A percentile compares a stretch with the other conserved stretches of the same genome.
These are phyloP conservation scores for Penicillium sclerotigenum DNA, from an alignment of 2,329 filamentous ascomycete species.

Conservation along the genomic window DNA sequence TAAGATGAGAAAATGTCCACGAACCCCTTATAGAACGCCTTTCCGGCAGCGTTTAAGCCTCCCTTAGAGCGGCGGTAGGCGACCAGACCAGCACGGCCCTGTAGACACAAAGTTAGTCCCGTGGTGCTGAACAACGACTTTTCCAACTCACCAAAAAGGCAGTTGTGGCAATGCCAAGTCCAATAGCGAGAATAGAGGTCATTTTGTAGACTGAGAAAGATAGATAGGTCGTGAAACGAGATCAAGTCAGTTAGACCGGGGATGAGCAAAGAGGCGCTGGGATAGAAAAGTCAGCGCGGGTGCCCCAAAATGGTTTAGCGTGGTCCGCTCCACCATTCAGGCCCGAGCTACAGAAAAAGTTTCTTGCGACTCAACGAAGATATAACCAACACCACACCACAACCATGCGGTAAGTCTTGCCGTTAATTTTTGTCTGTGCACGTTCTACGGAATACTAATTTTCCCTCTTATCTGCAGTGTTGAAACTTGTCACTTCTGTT, in stretches of 20 bases:
- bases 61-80: conserved; percentile 75
- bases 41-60: conserved; percentile 71
- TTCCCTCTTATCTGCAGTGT: conserved; percentile 28
- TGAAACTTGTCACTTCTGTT: conserved; percentile 71
- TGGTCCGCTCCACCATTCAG: conserved; percentile 26
- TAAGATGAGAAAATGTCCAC: conserved; percentile 4
- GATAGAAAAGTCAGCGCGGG: conserved; percentile 41
- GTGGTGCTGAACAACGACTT: neutral
- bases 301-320: conserved; percentile 35
- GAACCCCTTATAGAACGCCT: conserved; percentile 88
- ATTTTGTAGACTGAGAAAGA: conserved; percentile 27
- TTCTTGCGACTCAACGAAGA: conserved; percentile 22
- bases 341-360: conserved; percentile 24
- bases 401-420: conserved; percentile 26
- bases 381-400: conserved; percentile 20
- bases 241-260: conserved; percentile 6
- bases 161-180: conserved; percentile 51
- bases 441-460: conserved; percentile 1
- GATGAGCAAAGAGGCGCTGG: conserved; percentile 13
- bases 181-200: conserved; percentile 44
- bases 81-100: conserved; percentile 91
- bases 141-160: conserved; percentile 70
- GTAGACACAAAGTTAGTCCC: conserved; percentile 18
- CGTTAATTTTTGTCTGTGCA: neutral
- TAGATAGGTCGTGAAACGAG: conserved; percentile 3